Percentiles rank a stretch among this genome's conserved stretches.
Evolutionary conservation across 169 alveolate species (phyloP).

Genomic region (Perkinsus marinus): DNA sequence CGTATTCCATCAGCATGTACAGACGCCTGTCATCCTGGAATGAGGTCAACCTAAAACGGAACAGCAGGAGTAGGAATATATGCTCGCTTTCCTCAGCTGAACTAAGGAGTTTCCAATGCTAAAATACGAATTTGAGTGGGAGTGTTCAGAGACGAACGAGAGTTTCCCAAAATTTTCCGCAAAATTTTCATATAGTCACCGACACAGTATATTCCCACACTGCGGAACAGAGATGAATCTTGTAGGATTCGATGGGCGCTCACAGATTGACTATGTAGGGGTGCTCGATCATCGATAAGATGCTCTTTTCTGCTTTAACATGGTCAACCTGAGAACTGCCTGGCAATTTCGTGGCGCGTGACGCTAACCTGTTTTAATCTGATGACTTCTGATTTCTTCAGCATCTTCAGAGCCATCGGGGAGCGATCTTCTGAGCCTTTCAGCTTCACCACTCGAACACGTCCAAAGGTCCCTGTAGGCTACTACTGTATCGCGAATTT

Average conservation of each 20-base stretch:
- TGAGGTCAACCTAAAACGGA: conserved; percentile 33
- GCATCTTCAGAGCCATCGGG: conserved; percentile 34
- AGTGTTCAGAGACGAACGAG: too few relatives aligned
- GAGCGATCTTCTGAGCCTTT: background rate
- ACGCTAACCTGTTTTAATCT: conserved; percentile 21
- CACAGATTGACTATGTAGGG: conserved; percentile 73
- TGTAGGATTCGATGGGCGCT: conserved; percentile 8
- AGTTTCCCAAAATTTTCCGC: too few relatives aligned
- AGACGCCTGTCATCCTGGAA: conserved; percentile 63
- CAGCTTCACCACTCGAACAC: background rate
- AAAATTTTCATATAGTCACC: too few relatives aligned
- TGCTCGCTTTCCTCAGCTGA: too few relatives aligned
- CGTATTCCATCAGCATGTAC: conserved; percentile 78
- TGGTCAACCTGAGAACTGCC: conserved; percentile 50
- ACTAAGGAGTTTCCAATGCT: too few relatives aligned
- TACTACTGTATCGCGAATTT: background rate
- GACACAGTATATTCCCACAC: too few relatives aligned
- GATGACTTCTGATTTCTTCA: conserved; percentile 32
- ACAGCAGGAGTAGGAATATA: too few relatives aligned
- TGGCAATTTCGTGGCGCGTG: background rate
- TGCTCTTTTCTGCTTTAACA: conserved; percentile 67
- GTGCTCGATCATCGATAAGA: conserved; percentile 56
- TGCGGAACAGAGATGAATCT: background rate
- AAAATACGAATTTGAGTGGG: too few relatives aligned
- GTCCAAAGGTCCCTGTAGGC: background rate